Conservation (phyloP, 495 filamentous ascomycete species). For the Venustampulla echinocandica region DNA sequence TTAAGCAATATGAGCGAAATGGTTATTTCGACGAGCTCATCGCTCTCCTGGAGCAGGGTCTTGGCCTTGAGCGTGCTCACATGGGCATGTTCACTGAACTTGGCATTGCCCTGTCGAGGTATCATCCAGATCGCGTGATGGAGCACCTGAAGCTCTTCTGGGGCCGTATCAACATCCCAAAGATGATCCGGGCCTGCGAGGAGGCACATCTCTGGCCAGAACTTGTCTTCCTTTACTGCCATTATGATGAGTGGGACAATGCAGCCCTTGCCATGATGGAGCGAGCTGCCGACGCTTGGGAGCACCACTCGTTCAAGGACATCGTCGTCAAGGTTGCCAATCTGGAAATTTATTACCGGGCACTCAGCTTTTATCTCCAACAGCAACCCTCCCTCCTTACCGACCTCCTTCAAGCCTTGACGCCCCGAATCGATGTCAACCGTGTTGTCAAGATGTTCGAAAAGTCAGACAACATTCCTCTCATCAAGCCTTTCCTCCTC, state of each 20-base stretch:
- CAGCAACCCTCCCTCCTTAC: constrained; percentile 93
- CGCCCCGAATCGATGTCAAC: constrained; percentile 92
- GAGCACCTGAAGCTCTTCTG: constrained; percentile 99
- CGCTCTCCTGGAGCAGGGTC: constrained; percentile 83
- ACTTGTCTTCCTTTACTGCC: constrained; percentile 96
- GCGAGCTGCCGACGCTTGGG: constrained; percentile 95
- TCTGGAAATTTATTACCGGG: constrained; percentile 96
- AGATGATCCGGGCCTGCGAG: constrained; percentile 93
- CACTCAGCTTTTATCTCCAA: constrained; percentile 95
- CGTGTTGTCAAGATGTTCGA: constrained; percentile 97
- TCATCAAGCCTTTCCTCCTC: constrained; percentile 98
- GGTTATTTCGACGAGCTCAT: constrained; percentile 99
- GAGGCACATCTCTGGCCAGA: constrained; percentile 96
- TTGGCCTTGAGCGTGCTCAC: constrained; percentile 56
- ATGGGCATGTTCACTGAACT: constrained; percentile 96
- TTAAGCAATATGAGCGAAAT: constrained; percentile 92
- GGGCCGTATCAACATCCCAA: constrained; percentile 96
- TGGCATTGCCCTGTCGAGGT: constrained; percentile 91
- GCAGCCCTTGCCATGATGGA: constrained; percentile 99
- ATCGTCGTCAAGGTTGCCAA: constrained; percentile 98
- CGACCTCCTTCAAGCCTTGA: constrained; percentile 86
- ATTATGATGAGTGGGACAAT: constrained; percentile 99
- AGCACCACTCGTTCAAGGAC: constrained; percentile 99
- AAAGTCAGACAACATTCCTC: constrained; percentile 93
- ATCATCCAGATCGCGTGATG: constrained; percentile 94